Evolutionary conservation across 768 basidiomycete genomes (phyloP).

Genomic region (Pleurotus sapidus): DNA sequence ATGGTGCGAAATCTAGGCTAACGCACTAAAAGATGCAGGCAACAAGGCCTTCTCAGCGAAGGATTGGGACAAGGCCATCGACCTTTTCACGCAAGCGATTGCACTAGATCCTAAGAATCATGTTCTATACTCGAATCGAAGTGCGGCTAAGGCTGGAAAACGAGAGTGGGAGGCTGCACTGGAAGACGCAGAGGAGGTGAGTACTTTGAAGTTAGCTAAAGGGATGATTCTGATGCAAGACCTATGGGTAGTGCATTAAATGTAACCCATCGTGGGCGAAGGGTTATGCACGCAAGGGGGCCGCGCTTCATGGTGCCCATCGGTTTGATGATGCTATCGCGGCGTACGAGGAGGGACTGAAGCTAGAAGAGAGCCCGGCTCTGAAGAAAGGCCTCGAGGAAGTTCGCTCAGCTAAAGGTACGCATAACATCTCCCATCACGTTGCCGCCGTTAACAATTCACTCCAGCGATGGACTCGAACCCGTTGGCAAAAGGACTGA

Average conservation of each 20-base stretch:
- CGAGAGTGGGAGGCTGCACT: constrained; percentile 74
- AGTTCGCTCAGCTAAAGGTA: constrained; percentile 82
- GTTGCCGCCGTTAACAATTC: not conserved
- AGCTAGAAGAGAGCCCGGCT: constrained; percentile 78
- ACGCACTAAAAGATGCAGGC: constrained; percentile 83
- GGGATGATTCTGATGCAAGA: not conserved
- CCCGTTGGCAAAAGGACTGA: constrained; percentile 69
- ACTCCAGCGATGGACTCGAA: not conserved
- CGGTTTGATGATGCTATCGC: constrained; percentile 81
- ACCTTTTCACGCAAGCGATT: constrained; percentile 80
- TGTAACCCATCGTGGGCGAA: constrained; percentile 84
- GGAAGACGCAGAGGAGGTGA: constrained; percentile 87
- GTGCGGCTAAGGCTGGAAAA: constrained; percentile 88
- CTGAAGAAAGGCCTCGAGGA: constrained; percentile 87
- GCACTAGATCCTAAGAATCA: constrained; percentile 79
- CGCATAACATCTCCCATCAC: constrained; percentile 11
- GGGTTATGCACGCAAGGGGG: constrained; percentile 89
- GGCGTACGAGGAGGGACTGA: constrained; percentile 79
- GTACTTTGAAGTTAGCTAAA: constrained; percentile 14
- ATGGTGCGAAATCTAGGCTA: constrained; percentile 25
- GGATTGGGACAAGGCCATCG: constrained; percentile 86
- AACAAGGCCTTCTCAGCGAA: constrained; percentile 96
- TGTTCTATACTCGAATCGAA: constrained; percentile 91
- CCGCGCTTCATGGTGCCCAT: constrained; percentile 82
- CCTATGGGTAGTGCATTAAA: constrained; percentile 61